Evolutionary conservation across 2,329 filamentous ascomycete genomes (phyloP).

Genomic region (Emmonsiellopsis sp.): DNA sequence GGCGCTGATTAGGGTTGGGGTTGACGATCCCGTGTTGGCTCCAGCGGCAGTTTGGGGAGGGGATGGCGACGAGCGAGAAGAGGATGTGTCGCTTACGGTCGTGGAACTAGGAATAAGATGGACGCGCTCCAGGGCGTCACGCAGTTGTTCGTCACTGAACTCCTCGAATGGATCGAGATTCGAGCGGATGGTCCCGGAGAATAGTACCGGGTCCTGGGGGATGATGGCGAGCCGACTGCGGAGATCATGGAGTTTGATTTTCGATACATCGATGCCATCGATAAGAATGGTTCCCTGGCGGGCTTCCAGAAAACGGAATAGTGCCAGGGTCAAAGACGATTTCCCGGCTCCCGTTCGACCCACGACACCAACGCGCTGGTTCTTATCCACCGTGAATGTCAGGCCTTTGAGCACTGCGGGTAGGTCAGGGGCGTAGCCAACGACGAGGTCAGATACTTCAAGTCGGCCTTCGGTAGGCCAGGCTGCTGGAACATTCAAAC

Average conservation of each 20-base stretch:
- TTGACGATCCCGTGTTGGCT: constrained; percentile 11
- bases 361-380: constrained; percentile 65
- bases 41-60: constrained; percentile 8
- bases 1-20: constrained; percentile 8
- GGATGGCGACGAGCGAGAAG: constrained; percentile 5
- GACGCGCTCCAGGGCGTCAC: constrained; percentile 59
- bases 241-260: constrained; percentile 59
- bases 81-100: constrained; percentile 25
- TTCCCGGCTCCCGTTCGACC: constrained; percentile 72
- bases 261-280: constrained; percentile 66
- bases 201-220: constrained; percentile 72
- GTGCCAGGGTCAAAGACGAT: constrained; percentile 62
- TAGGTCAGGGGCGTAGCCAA: constrained; percentile 61
- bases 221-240: constrained; percentile 71
- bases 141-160: constrained; percentile 58
- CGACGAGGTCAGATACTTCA: constrained; percentile 63
- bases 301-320: constrained; percentile 70
- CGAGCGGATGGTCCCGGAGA: constrained; percentile 65
- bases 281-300: constrained; percentile 57
- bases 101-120: constrained; percentile 48
- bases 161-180: constrained; percentile 71
- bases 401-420: constrained; percentile 62
- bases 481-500: constrained; percentile 52
- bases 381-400: constrained; percentile 55
- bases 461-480: constrained; percentile 69